phyloP scores from a whole-genome alignment of 805 yeast species.

The Isabelozyma rhagii region DNA sequence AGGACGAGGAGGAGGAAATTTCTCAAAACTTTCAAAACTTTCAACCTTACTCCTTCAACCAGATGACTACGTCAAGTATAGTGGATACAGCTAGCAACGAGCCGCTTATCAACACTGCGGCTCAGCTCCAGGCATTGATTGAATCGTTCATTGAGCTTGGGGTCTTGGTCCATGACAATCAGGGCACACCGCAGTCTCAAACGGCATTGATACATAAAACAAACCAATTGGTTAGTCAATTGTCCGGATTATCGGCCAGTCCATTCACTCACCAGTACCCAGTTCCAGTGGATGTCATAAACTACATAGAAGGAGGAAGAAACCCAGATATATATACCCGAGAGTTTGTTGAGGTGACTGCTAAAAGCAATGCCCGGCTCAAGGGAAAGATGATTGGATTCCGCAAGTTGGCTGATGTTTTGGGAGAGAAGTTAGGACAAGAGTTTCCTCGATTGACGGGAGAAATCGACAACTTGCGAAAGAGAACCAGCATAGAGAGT shows the following conservation, averaged over 20 bases:
- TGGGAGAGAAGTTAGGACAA: conserved; percentile 65
- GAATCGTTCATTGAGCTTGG: conserved; percentile 89
- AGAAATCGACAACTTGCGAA: conserved; percentile 54
- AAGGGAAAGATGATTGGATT: conserved; percentile 81
- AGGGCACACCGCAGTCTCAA: conserved; percentile 80
- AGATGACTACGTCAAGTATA: conserved; percentile 31
- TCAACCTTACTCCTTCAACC: not conserved
- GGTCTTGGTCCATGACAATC: conserved; percentile 88
- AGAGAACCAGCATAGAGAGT: conserved; percentile 31
- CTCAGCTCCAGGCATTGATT: conserved; percentile 28
- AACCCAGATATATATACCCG: conserved; percentile 96
- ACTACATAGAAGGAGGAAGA: conserved; percentile 92
- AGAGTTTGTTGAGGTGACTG: conserved; percentile 93
- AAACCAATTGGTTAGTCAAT: conserved; percentile 40
- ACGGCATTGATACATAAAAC: conserved; percentile 38
- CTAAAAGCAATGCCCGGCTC: conserved; percentile 81
- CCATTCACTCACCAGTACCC: conserved; percentile 37
- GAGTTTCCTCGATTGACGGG: conserved; percentile 76
- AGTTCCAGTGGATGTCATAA: conserved; percentile 80
- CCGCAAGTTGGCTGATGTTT: conserved; percentile 54
- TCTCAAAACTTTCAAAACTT: not conserved
- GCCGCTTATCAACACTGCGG: conserved; percentile 27
- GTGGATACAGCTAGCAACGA: conserved; percentile 19
- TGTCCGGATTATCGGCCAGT: conserved; percentile 29
- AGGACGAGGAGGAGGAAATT: too few species aligned